Base-by-base conservation (phyloP, 2,329 filamentous ascomycete genomes). In the Seiridium cupressi region DNA sequence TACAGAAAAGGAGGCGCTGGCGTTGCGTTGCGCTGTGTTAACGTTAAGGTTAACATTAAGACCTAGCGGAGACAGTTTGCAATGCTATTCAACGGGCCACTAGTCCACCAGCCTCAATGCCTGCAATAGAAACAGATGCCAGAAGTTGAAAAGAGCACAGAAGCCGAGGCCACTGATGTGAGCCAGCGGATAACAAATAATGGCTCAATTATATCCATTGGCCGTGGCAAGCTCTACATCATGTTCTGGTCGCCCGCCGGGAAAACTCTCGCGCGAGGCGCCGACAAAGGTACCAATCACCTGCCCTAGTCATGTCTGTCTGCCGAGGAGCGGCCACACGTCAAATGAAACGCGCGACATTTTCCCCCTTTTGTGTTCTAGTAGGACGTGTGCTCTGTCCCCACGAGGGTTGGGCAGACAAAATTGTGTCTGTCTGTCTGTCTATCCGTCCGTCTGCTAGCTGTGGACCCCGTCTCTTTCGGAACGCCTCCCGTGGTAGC, bases 401-500 rank as follows among this genome's bases (percentile, higher is more conserved):
- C 18, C 18, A 26, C 18, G 18, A 26, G 18, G 18, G 18, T 26
- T 26, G 13, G 46, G 18, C 46, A 32, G 26, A 35, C 31, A 9
- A 32, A 13, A 49, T 11, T 26, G 47, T 31, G 26, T 32, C 47
- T 49, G 32, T 11, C 32, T 26, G 18, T 26, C 18, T 26, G 18
- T 26, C 18, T 26, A 26, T 26, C 18, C 18, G 18, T 26, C 18
- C 18, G 18, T 26, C 18, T 11, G 36, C n/a, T 44, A 31, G 53
- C 31, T 7, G 32, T 26, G 31, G 40, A 46, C 54, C 40, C 54
- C 54, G 54, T 57, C 35, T 57, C 35, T 58, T 26, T 58, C 55
- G 55, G 55, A 49, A 58, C 44, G 46, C 18, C 34, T 58, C 46
- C 55, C 55, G 55, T 46, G 13, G 40, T 58, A 58, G 46, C 55